These are phyloP conservation scores for Chalaropsis thielavioides DNA, from an alignment of 2,329 filamentous ascomycete genomes.

Conservation along the genomic window DNA sequence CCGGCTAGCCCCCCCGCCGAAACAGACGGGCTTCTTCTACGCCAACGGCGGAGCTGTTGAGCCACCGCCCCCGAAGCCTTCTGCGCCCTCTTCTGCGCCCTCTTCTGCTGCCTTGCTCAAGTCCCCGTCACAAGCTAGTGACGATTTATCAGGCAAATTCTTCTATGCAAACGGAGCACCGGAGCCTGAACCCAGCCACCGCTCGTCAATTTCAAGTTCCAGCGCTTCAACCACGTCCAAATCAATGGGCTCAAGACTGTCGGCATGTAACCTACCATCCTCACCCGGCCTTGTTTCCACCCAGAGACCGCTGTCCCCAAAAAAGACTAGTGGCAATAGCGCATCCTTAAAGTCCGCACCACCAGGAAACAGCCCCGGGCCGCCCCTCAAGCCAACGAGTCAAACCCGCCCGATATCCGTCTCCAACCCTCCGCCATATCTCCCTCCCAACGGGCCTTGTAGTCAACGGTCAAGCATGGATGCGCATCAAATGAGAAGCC, in stretches of 20 bases:
- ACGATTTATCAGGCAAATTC: constrained; percentile 42
- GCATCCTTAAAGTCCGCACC: constrained; percentile 6
- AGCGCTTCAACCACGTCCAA: constrained; percentile 33
- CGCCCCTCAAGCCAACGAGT: constrained; percentile 8
- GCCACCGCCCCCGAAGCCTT: constrained; percentile 22
- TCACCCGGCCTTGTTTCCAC: constrained; percentile 10
- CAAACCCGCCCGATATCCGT: constrained; percentile 15
- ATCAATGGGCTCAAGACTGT: constrained; percentile 26
- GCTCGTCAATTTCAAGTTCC: constrained; percentile 31
- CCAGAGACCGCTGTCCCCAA: constrained; percentile 15
- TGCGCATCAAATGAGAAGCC: constrained; percentile 8
- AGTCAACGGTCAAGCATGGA: constrained; percentile 13
- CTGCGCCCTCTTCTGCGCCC: constrained; percentile 21
- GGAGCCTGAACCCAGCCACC: constrained; percentile 30
- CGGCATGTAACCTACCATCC: constrained; percentile 22
- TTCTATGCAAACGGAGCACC: constrained; percentile 58
- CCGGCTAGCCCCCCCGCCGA: constrained; percentile 23
- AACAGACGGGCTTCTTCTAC: constrained; percentile 42
- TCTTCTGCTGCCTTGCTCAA: constrained; percentile 10
- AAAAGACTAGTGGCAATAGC: constrained; percentile 8
- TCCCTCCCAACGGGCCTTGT: constrained; percentile 4
- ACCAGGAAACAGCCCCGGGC: constrained; percentile 8
- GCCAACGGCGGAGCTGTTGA: constrained; percentile 36
- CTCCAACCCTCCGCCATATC: constrained; percentile 15
- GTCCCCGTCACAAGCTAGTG: constrained; percentile 13